Conservation (phyloP, 2,329 filamentous ascomycete species). For the Ustulina deusta region DNA sequence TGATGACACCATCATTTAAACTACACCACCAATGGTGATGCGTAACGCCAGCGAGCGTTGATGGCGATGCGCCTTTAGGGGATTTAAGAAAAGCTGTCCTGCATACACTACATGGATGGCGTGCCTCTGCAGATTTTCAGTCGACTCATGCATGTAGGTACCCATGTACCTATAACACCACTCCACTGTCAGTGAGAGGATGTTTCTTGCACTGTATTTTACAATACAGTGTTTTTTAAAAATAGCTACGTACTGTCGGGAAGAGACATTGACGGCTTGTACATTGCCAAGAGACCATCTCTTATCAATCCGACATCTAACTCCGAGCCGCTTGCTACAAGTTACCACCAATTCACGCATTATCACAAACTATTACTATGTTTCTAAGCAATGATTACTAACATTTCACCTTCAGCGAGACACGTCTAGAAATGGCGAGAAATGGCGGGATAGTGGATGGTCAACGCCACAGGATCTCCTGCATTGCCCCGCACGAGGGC, state of each 20-base stretch:
- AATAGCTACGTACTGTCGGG: neutral
- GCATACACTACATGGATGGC: conserved; percentile 20
- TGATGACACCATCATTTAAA: conserved; percentile 13
- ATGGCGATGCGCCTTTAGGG: conserved; percentile 18
- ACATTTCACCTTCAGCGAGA: neutral
- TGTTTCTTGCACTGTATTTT: conserved; percentile 14
- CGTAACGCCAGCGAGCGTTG: conserved; percentile 22
- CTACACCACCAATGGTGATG: conserved; percentile 8
- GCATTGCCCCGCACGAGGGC: conserved; percentile 14
- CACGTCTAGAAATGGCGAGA: neutral
- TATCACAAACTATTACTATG: conserved; percentile 12
- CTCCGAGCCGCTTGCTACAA: conserved; percentile 22
- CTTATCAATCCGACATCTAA: conserved; percentile 27
- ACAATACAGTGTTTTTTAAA: conserved; percentile 4
- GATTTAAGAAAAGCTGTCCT: conserved; percentile 24
- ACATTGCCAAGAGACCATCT: conserved; percentile 30
- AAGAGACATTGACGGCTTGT: neutral
- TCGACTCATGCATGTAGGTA: neutral
- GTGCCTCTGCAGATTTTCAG: conserved; percentile 3
- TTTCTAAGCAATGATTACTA: conserved; percentile 15
- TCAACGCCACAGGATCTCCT: neutral
- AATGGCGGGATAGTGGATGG: conserved; percentile 3
- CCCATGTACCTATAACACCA: conserved; percentile 2
- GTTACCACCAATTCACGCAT: conserved; percentile 6
- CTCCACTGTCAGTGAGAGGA: neutral